Base-by-base conservation (phyloP, 352 stramenopile species). In the Phytophthora citricola region DNA sequence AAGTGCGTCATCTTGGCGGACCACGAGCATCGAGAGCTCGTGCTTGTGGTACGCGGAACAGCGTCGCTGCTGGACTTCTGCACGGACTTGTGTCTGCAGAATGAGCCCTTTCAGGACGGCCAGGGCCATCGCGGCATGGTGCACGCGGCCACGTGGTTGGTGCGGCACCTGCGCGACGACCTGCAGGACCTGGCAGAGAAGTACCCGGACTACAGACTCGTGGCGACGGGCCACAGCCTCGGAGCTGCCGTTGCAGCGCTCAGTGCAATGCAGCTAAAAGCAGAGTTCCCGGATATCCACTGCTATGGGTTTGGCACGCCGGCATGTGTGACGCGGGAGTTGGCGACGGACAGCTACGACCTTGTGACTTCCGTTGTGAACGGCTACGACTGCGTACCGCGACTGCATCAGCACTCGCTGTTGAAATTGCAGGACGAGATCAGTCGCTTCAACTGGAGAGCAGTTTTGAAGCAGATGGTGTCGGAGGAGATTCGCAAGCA, bases 121-220 rank as follows among this genome's bases (percentile, higher is more conserved):
- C 80, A 95, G 58, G 87, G 80, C 10, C 87, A 95, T 61, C 83
- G 87, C n/a, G 87, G 87, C 14, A 95, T 95, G 68, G 85, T 92
- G 12, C 87, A 93, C 39, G 81, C 87, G 4, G 75, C 87, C 4
- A 74, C 77, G 20, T 93, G 83, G 87, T 77, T 95, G 9, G 81
- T 90, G 34, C 68, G 68, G 14, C 78, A 90, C 17, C 52, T 93
- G 15, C 62, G 73, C n/a, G 40, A 69, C 10, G 82, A 92, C 32
- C 60, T 95, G 20, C 44, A 67, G 11, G 41, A 75, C 41, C 63
- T 93, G 14, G 63, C 62, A 1, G 36, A 47, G 8, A 51, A 79
- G 17, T 68, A 93, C 58, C 76, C 78, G 22, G 73, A 84, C 10
- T 93, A 93, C 65, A 58, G 58, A 1, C 6, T 95, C 9, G 63